Evolutionary conservation across 1,284 basidiomycete genomes (phyloP).

Genomic region (Puccinia brachypodii): DNA sequence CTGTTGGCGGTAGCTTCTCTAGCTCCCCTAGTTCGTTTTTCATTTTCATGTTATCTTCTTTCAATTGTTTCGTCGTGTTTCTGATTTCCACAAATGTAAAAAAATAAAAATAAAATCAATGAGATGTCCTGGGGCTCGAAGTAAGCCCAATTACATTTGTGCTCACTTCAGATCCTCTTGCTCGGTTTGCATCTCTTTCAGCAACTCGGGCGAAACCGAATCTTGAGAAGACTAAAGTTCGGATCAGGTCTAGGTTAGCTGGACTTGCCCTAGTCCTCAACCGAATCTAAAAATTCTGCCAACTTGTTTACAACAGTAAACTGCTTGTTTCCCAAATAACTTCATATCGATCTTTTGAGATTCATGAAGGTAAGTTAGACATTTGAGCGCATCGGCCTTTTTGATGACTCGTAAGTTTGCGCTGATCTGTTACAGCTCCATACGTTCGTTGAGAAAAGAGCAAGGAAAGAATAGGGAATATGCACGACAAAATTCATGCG

Average conservation of each 20-base stretch:
- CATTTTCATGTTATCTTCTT: constrained; percentile 17
- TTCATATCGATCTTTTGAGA: constrained; percentile 42
- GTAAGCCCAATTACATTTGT: not conserved
- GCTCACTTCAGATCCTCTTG: constrained; percentile 25
- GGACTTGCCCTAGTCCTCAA: not conserved
- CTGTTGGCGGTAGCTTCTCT: constrained; percentile 8
- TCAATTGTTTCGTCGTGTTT: not conserved
- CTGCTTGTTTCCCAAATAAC: constrained; percentile 35
- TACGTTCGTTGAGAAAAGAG: not conserved
- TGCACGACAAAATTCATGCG: not conserved
- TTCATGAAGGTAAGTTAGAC: constrained; percentile 38
- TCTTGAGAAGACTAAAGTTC: constrained; percentile 14
- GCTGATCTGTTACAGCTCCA: constrained; percentile 15
- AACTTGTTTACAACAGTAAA: constrained; percentile 42
- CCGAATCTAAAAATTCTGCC: not conserved
- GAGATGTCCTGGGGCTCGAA: no score
- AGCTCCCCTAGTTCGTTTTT: constrained; percentile 18
- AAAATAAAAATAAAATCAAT: not conserved
- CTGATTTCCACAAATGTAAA: no score
- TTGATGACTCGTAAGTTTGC: constrained; percentile 35
- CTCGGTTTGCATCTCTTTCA: constrained; percentile 26
- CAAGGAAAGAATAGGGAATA: not conserved
- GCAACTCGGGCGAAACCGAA: not conserved
- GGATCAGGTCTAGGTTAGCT: not conserved
- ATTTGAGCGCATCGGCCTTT: constrained; percentile 34